Evolutionary conservation across 192 early-diverging fungal species (phyloP), one percentile per base, ranked within the genome.

Genomic region (Backusella tuberculispora): DNA sequence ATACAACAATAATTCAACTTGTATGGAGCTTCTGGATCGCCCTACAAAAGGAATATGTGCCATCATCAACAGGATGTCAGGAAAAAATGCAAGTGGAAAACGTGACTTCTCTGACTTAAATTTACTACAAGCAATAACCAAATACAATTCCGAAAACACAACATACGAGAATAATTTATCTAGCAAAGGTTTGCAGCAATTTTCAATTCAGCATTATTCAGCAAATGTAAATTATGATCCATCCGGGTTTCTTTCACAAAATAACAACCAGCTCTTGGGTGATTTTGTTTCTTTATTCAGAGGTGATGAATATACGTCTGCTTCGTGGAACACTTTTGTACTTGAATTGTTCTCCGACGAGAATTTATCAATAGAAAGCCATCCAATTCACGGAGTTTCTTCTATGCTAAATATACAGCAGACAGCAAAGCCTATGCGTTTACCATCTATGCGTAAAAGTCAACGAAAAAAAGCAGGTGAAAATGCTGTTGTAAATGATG

Each of bases 241-340:
- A 37, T 83, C 86, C 42, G 87, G 87, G 9, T 95, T 98, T 72
- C 68, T 92, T 69, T 88, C 88, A 26, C 86, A 87, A 77, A 97
- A 96, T 84, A 66, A 87, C 72, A 79, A 84, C 71, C 85, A 91
- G 81, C 71, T 90, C 47, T 80, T 92, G 45, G 83, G 92, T 6
- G 96, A 99, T 79, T 96, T 97, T 81, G 87, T 96, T 21, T 83
- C 91, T 24, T 81, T 97, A 44, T 91, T 97, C 74, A 78, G 88
- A 26, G 88, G 89, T 47, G 78, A 83, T 48, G 80, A 74, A 13
- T 89, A 86, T 26, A 84, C 81, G 6, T 77, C 87, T 5, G 77
- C 88, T 4, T 88, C 91, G 10, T 88, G 88, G 68, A 95, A 95
- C 80, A 76, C 79, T 2, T 95, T 97, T 73, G 83, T 96, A 21